These are phyloP conservation scores for Fagopyrum esculentum DNA, from an alignment of 148 eudicot genomes.

Conservation along the genomic window DNA sequence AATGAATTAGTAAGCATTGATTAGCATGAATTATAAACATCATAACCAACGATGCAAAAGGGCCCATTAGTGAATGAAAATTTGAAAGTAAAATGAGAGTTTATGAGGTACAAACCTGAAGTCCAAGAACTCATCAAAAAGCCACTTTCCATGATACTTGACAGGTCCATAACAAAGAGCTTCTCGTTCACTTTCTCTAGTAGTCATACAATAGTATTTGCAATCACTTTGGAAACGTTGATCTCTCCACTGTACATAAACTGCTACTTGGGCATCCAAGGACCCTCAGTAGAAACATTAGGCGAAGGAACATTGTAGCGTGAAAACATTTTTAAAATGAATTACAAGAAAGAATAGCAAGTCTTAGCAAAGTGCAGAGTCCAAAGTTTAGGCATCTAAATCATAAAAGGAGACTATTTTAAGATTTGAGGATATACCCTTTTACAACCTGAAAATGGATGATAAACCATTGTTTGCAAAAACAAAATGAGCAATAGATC, in stretches of 20 bases:
- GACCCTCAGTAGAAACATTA: conserved; percentile 33
- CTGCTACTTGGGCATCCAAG: conserved; percentile 58
- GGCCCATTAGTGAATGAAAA: conserved; percentile 4
- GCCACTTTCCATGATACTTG: conserved; percentile 96
- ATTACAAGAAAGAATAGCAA: too few species aligned
- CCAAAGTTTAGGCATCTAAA: too few species aligned
- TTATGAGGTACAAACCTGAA: conserved; percentile 53
- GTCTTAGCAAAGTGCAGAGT: too few species aligned
- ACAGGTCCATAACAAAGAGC: conserved; percentile 51
- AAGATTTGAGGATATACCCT: too few species aligned
- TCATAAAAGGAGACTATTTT: too few species aligned
- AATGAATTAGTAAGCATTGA: conserved; percentile 20
- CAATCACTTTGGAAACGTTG: conserved; percentile 73
- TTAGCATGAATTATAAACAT: too few species aligned
- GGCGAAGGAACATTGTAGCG: conserved; percentile 44
- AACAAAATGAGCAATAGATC: too few species aligned
- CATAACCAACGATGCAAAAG: not conserved
- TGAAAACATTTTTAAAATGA: too few species aligned
- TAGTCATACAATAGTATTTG: conserved; percentile 73
- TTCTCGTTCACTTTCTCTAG: conserved; percentile 61
- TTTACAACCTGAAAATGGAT: too few species aligned
- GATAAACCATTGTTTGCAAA: too few species aligned
- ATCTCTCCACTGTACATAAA: conserved; percentile 56
- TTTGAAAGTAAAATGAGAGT: not conserved
- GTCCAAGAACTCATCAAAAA: conserved; percentile 58